These are phyloP conservation scores for Andrographis paniculata DNA, from an alignment of 305 asterid genomes.

Conservation along the genomic window DNA sequence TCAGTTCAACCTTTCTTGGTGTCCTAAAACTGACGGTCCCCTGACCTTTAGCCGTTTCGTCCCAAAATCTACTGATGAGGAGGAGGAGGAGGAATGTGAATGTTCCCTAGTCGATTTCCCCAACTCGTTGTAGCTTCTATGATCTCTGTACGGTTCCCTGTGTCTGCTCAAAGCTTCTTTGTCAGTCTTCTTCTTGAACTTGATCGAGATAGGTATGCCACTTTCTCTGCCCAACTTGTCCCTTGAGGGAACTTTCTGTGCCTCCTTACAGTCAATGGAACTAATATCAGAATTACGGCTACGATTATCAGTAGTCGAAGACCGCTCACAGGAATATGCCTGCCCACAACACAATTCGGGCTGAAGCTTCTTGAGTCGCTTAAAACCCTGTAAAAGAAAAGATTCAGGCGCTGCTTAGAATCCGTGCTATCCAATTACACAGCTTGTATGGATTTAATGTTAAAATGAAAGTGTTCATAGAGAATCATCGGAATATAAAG, in stretches of 20 bases:
- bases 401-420: not conserved
- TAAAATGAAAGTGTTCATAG: too few species aligned
- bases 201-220: conserved; percentile 42
- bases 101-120: conserved; percentile 35
- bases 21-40: conserved; percentile 60
- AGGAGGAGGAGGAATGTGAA: too few species aligned
- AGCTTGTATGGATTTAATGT: too few species aligned
- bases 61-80: conserved; percentile 37
- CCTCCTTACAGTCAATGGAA: conserved; percentile 25
- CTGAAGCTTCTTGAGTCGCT: conserved; percentile 61
- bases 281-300: conserved; percentile 12
- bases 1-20: conserved; percentile 36
- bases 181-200: conserved; percentile 34
- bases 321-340: conserved; percentile 22
- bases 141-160: conserved; percentile 13
- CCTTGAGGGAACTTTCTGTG: conserved; percentile 20
- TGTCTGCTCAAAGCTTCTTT: conserved; percentile 26
- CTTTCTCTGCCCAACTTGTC: conserved; percentile 29
- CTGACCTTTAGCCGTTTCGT: conserved; percentile 66
- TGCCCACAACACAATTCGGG: conserved; percentile 33
- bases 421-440: too few species aligned
- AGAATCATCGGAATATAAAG: too few species aligned
- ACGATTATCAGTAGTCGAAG: conserved; percentile 26
- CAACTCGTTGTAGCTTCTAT: conserved; percentile 27
- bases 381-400: conserved; percentile 42